phyloP scores from a whole-genome alignment of 768 basidiomycete genomes.

The Tephrocybe rancida region DNA sequence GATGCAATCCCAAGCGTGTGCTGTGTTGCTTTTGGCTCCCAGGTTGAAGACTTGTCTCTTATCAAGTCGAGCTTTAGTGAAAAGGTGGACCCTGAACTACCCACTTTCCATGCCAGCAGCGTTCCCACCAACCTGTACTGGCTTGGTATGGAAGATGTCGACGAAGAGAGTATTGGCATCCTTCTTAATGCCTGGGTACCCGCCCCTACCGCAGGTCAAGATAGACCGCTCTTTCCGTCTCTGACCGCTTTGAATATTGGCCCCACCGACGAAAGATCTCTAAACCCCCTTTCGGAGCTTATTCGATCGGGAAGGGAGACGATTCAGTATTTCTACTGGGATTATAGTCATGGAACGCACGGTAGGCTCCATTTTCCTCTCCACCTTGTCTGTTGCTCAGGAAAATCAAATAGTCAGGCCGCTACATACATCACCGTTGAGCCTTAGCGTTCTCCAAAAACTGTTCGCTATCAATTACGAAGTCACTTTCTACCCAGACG shows the following conservation, averaged over 20 bases:
- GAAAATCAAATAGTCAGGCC: background rate
- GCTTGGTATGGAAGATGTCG: constrained; percentile 8
- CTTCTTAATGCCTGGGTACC: constrained; percentile 5
- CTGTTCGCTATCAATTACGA: constrained; percentile 13
- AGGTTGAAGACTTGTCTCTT: constrained; percentile 1
- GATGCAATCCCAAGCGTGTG: constrained; percentile 1
- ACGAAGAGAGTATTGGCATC: constrained; percentile 2
- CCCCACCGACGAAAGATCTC: background rate
- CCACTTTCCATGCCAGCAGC: background rate
- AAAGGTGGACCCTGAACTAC: constrained; percentile 2
- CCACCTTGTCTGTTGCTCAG: background rate
- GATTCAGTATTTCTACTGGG: constrained; percentile 14
- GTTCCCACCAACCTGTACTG: background rate
- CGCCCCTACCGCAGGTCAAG: background rate
- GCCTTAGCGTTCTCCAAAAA: background rate
- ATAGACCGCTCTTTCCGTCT: background rate
- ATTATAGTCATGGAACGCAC: constrained; percentile 6
- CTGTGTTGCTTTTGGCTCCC: constrained; percentile 6
- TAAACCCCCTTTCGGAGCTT: constrained; percentile 2
- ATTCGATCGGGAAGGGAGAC: constrained; percentile 1
- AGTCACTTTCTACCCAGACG: constrained; percentile 9
- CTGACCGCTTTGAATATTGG: constrained; percentile 5
- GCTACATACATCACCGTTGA: constrained; percentile 2
- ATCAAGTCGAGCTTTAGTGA: background rate
- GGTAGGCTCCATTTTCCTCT: background rate